Evolutionary conservation across 1,139 yeast genomes (phyloP).

Genomic region (Debaryomyces nepalensis): DNA sequence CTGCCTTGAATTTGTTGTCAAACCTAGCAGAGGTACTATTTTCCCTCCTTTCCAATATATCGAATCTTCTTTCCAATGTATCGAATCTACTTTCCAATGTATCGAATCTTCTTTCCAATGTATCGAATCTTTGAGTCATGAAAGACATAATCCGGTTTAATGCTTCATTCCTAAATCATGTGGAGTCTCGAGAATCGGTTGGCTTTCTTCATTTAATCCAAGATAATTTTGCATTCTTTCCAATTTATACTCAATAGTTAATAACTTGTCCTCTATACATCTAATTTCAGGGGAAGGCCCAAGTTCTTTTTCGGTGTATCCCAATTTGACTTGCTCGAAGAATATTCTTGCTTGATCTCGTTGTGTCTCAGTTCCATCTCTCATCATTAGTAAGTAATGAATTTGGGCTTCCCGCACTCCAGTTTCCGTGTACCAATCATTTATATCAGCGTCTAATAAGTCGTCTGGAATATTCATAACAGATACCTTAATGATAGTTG

Average conservation of each 20-base stretch:
- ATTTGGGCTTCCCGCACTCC: constrained; percentile 1
- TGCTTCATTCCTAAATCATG: constrained; percentile 7
- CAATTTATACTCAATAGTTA: background rate
- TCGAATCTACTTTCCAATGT: background rate
- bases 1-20: constrained; percentile 5
- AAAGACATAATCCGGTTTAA: constrained; percentile 1
- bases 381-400: background rate
- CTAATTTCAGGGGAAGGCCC: constrained; percentile 1
- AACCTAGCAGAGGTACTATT: background rate
- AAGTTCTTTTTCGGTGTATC: background rate
- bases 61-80: too few relatives aligned
- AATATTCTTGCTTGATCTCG: background rate
- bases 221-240: background rate
- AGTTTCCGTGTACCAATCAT: background rate
- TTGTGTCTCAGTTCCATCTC: background rate
- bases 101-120: background rate
- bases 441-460: background rate
- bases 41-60: background rate
- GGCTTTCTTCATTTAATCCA: background rate
- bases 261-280: background rate
- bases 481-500: too few relatives aligned
- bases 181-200: background rate
- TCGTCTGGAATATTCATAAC: too few relatives aligned
- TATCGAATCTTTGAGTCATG: background rate
- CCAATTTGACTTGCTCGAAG: constrained; percentile 1